Evolutionary conservation across 2,329 filamentous ascomycete genomes (phyloP), one percentile per base, ranked within the genome.

Genomic region (Talaromyces verruculosus): DNA sequence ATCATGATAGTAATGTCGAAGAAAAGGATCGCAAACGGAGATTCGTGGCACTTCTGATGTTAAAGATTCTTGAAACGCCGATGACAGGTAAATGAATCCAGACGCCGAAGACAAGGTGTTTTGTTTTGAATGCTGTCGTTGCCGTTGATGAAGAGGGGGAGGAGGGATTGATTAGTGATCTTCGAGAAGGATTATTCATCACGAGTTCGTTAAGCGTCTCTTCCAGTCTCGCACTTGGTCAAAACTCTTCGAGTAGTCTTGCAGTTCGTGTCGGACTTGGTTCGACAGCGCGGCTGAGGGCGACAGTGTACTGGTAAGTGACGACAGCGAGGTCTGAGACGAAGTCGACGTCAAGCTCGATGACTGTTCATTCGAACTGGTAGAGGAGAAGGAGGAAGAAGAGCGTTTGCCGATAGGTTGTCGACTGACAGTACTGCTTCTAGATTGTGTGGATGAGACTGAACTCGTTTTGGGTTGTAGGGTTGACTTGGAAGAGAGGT

Each of bases 201-300:
- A 71, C 67, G 67, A 78, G 22, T 74, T 69, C n/a, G 77, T 73
- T 63, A 78, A 64, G 33, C 78, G 74, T 69, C 80, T 75, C 67
- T 78, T 80, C 67, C 80, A 74, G 67, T 81, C 79, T 47, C 91
- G 86, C 66, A 90, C 89, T 70, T 93, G 91, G 78, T 97, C 93
- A 76, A 97, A 97, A 1, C 91, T 92, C 75, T 90, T 91, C 70
- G 91, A 91, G 78, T 97, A 97, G 71, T 90, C 89, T 75, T 89
- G 88, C 41, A 97, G 86, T 77, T 96, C 92, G 77, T 87, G 88
- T 72, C 88, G 88, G 33, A 91, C 89, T 78, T 91, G 90, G 69
- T 91, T 88, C 3, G 92, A 93, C 69, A 96, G 82, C 25, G 78
- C 77, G 53, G 72, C 67, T 61, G 77, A 77, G 64, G 81, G 80